These are phyloP conservation scores for Colletotrichum liaoningense DNA, from an alignment of 2,329 filamentous ascomycete genomes.

Conservation along the genomic window DNA sequence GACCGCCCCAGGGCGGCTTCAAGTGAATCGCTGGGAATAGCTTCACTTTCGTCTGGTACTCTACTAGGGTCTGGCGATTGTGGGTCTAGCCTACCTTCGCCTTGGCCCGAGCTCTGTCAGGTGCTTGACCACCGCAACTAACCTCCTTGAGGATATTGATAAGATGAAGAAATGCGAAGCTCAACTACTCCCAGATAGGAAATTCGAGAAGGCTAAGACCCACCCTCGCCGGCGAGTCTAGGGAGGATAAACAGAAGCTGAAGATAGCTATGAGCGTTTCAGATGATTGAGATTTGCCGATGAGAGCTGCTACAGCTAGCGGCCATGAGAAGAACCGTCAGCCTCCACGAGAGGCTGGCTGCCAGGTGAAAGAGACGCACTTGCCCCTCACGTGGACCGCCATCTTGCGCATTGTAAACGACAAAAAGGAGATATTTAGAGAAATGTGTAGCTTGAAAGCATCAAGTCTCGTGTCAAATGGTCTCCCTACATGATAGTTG, in stretches of 20 bases:
- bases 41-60: neutral
- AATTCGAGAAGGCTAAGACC: neutral
- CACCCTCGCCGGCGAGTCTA: neutral
- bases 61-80: neutral
- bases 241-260: neutral
- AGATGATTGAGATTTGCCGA: too few relatives aligned
- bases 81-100: neutral
- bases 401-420: neutral
- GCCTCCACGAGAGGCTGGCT: neutral
- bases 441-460: neutral
- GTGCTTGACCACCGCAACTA: rapidly evolving
- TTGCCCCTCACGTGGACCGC: neutral
- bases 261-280: neutral
- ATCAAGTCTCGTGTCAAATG: neutral
- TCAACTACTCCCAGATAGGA: neutral
- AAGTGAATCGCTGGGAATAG: neutral
- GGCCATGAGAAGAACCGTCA: neutral
- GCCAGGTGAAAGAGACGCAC: neutral
- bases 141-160: neutral
- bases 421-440: too few relatives aligned
- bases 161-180: neutral
- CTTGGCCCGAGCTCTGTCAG: neutral
- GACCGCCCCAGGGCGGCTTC: too few relatives aligned
- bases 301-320: too few relatives aligned
- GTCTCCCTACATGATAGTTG: neutral